These are phyloP conservation scores for Hysterangium stoloniferum DNA, from an alignment of 768 basidiomycete genomes.

Conservation along the genomic window DNA sequence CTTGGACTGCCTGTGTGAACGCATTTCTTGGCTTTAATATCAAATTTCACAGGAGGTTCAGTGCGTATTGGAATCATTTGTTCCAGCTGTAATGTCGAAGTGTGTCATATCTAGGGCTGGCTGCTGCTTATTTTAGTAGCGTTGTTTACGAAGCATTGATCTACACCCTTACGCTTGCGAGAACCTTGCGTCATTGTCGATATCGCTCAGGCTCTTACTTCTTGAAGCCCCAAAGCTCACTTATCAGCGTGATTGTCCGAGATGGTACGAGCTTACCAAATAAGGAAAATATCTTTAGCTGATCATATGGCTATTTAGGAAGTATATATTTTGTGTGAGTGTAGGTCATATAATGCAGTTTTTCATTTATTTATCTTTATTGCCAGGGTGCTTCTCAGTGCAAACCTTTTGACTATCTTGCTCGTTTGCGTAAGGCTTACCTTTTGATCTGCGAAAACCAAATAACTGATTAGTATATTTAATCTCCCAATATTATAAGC, in stretches of 20 bases:
- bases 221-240: neutral
- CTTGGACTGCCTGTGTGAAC: neutral
- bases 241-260: neutral
- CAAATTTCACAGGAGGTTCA: neutral
- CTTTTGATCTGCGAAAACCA: too few species aligned
- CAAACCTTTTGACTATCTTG: neutral
- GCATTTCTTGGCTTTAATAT: neutral
- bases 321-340: conserved; percentile 3
- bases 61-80: neutral
- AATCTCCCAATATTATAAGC: neutral
- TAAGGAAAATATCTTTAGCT: too few species aligned
- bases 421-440: conserved; percentile 1
- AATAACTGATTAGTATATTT: too few species aligned
- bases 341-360: neutral
- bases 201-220: neutral
- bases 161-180: neutral
- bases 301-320: neutral
- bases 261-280: neutral
- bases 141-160: neutral
- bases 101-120: neutral
- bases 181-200: neutral
- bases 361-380: neutral
- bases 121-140: neutral
- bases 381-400: neutral
- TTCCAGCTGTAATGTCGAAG: neutral